A percentile compares a stretch with the other conserved stretches of the same genome.
Evolutionary conservation across 2,329 filamentous ascomycete species (phyloP).

Genomic region (Byssochlamys sp.): DNA sequence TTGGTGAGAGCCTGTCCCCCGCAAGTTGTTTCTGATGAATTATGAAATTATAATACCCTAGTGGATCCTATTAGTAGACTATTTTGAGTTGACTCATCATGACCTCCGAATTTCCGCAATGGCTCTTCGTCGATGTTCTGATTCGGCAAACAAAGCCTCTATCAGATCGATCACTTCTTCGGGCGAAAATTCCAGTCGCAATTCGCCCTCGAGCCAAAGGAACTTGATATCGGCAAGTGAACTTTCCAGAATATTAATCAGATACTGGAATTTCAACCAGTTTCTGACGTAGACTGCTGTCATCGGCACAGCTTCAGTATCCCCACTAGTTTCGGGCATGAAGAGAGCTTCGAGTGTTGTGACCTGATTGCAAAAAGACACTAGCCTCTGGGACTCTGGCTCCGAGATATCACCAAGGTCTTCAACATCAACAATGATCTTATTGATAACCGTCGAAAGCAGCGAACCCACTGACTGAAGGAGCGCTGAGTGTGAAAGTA

Average conservation of each 20-base stretch:
- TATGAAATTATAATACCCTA: constrained; percentile 1
- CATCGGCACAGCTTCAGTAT: constrained; percentile 37
- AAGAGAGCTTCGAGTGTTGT: constrained; percentile 50
- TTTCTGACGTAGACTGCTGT: constrained; percentile 53
- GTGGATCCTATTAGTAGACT: neutral
- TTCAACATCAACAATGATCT: constrained; percentile 53
- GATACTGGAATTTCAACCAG: constrained; percentile 58
- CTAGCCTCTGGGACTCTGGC: constrained; percentile 51
- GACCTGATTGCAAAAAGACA: constrained; percentile 47
- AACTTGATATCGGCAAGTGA: constrained; percentile 57
- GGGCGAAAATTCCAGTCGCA: constrained; percentile 51
- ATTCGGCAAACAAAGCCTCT: constrained; percentile 55
- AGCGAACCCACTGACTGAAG: constrained; percentile 54
- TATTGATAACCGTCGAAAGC: constrained; percentile 47
- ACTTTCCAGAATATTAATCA: constrained; percentile 54
- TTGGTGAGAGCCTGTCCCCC: neutral
- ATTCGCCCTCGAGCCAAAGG: constrained; percentile 55
- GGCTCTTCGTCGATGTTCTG: constrained; percentile 47
- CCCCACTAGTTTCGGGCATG: constrained; percentile 32
- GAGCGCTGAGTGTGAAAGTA: constrained; percentile 51
- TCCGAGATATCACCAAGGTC: constrained; percentile 57
- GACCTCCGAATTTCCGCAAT: constrained; percentile 47
- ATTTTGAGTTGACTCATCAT: constrained; percentile 11
- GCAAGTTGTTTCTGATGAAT: neutral
- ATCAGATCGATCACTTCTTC: constrained; percentile 56